These are phyloP conservation scores for Aspergillus thermomutatus DNA, from an alignment of 2,329 filamentous ascomycete species.

Conservation along the genomic window DNA sequence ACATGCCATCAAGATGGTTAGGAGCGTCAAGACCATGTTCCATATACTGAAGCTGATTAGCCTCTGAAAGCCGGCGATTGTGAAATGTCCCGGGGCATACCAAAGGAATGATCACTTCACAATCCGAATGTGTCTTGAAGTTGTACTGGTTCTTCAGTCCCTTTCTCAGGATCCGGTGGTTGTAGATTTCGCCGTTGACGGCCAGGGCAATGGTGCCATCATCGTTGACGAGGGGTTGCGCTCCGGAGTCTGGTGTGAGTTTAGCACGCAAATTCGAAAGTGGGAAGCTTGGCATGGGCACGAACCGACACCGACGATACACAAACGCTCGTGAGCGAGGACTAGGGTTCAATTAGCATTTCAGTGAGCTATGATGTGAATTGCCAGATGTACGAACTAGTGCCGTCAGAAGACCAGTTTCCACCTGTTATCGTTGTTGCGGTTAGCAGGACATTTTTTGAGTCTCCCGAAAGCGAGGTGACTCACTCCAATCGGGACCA, in stretches of 20 bases:
- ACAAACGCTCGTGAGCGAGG: constrained; percentile 94
- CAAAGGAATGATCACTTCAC: constrained; percentile 97
- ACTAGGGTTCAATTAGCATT: constrained; percentile 52
- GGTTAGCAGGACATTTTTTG: constrained; percentile 6
- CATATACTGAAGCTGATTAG: constrained; percentile 64
- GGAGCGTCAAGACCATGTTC: constrained; percentile 89
- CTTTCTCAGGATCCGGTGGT: constrained; percentile 94
- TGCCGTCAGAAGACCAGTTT: constrained; percentile 84
- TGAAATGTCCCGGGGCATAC: constrained; percentile 50
- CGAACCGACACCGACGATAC: constrained; percentile 93
- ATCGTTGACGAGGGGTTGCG: constrained; percentile 90
- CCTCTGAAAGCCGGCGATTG: background rate
- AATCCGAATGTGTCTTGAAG: constrained; percentile 99
- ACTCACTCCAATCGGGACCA: constrained; percentile 97
- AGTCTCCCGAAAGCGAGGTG: constrained; percentile 16
- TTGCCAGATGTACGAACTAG: constrained; percentile 60
- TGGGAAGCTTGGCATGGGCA: constrained; percentile 10
- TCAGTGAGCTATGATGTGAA: background rate
- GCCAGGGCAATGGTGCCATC: constrained; percentile 85
- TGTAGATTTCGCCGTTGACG: constrained; percentile 99
- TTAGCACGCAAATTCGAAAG: constrained; percentile 11
- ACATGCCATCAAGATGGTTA: constrained; percentile 96
- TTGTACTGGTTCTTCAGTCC: constrained; percentile 77
- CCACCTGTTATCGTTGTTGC: constrained; percentile 59
- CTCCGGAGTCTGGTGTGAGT: constrained; percentile 70